Percentiles rank a stretch among this genome's conserved stretches.
Evolutionary conservation across 331 rosid genomes (phyloP).

Genomic region (Quercus tomentella): DNA sequence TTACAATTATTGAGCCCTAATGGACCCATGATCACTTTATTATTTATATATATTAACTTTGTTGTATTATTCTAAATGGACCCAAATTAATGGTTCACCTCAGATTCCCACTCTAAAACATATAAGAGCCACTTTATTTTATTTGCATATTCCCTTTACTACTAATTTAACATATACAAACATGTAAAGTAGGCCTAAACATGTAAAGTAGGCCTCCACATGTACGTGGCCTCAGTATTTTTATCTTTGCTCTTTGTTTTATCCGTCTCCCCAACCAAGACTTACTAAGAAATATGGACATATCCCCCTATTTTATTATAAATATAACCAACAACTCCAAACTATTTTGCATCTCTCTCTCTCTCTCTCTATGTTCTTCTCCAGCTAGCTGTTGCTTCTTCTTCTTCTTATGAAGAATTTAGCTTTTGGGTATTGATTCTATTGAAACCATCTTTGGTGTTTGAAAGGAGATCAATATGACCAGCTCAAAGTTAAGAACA

Average conservation of each 20-base stretch:
- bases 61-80: not conserved
- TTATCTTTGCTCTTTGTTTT: constrained; percentile 20
- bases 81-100: constrained; percentile 1
- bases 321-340: constrained; percentile 29
- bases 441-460: not conserved
- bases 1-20: not conserved
- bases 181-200: constrained; percentile 24
- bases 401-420: not conserved
- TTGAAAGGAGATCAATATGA: constrained; percentile 7
- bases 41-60: not conserved
- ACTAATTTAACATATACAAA: not conserved
- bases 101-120: constrained; percentile 14
- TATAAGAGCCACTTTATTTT: not conserved
- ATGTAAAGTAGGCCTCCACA: constrained; percentile 22
- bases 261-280: constrained; percentile 12
- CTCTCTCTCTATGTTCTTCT: not conserved
- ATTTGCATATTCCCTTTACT: constrained; percentile 24
- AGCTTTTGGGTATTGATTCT: not conserved
- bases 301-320: constrained; percentile 3
- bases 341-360: constrained; percentile 7
- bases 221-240: constrained; percentile 12
- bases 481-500: constrained; percentile 7
- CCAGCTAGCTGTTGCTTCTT: not conserved
- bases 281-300: not conserved
- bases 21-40: not conserved